Evolutionary conservation across 179 eudicot species (phyloP).

Genomic region (Nepenthes alata): DNA sequence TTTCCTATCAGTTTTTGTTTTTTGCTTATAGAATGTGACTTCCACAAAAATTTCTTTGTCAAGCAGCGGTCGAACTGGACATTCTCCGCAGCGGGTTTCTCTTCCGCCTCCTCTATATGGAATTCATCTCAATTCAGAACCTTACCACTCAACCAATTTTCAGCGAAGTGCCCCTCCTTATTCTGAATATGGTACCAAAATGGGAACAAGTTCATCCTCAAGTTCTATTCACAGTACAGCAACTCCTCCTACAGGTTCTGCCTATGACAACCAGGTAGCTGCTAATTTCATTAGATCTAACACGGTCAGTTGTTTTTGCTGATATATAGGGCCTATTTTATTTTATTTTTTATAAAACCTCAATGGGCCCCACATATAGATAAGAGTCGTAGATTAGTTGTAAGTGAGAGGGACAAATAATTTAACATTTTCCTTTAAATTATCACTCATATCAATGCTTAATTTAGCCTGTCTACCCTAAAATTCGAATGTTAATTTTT

Average conservation of each 20-base stretch:
- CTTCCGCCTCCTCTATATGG: slow-evolving; percentile 11
- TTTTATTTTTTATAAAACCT: no score
- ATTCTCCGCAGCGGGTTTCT: slow-evolving; percentile 6
- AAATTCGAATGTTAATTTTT: background rate
- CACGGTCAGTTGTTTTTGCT: no score
- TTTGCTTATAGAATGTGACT: background rate
- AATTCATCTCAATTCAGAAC: slow-evolving; percentile 11
- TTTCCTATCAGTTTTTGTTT: no score
- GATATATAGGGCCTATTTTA: no score
- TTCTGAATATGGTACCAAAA: slow-evolving; percentile 2
- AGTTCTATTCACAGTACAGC: background rate
- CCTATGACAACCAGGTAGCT: background rate
- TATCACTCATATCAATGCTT: no score
- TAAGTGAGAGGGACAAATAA: no score
- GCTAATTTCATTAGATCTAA: background rate
- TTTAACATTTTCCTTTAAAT: no score
- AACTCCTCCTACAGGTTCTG: background rate
- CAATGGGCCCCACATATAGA: no score
- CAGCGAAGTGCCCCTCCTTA: slow-evolving; percentile 16
- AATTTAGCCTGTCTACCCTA: no score
- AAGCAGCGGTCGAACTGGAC: slow-evolving; percentile 11
- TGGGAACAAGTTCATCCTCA: background rate
- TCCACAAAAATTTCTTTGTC: slow-evolving; percentile 7
- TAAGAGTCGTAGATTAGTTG: no score
- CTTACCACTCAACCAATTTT: slow-evolving; percentile 17